phyloP scores from a whole-genome alignment of 2,329 filamentous ascomycete species.

The Fusarium buharicum region DNA sequence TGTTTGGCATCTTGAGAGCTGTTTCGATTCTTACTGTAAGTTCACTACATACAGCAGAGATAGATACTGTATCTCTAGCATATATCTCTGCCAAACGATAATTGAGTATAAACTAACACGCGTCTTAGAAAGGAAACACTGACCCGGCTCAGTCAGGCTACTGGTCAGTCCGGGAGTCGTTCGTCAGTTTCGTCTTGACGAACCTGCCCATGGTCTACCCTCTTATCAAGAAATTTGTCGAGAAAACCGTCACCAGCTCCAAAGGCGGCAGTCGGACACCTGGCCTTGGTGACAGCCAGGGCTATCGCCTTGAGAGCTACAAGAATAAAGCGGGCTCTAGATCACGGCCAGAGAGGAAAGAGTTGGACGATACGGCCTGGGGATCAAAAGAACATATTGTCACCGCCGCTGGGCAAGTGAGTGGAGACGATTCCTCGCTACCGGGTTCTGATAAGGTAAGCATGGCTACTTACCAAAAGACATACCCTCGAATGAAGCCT shows the following conservation, averaged over 20 bases:
- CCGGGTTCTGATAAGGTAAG: conserved; percentile 5
- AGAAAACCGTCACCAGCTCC: conserved; percentile 9
- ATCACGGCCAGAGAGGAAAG: conserved; percentile 1
- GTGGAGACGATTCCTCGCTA: neutral
- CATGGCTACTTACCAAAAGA: neutral
- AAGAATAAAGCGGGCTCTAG: conserved; percentile 1
- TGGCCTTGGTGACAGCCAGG: conserved; percentile 10
- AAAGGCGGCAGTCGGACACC: conserved; percentile 8
- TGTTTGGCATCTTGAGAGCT: conserved; percentile 6
- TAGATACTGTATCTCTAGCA: neutral
- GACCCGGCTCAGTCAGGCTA: conserved; percentile 22
- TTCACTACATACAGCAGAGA: neutral
- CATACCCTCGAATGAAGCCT: neutral
- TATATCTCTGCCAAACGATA: too few species aligned
- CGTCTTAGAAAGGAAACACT: conserved; percentile 16
- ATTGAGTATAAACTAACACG: too few species aligned
- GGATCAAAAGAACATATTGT: conserved; percentile 14
- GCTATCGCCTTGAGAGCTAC: conserved; percentile 10
- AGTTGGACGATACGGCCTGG: conserved; percentile 4
- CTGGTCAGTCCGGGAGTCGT: conserved; percentile 26
- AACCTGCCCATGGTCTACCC: conserved; percentile 26
- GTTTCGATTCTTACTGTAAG: conserved; percentile 12
- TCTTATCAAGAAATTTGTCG: conserved; percentile 15
- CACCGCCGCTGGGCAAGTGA: neutral
- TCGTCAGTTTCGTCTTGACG: conserved; percentile 23